Conservation (phyloP, 2,329 filamentous ascomycete genomes). For the Bipolaris victoriae region DNA sequence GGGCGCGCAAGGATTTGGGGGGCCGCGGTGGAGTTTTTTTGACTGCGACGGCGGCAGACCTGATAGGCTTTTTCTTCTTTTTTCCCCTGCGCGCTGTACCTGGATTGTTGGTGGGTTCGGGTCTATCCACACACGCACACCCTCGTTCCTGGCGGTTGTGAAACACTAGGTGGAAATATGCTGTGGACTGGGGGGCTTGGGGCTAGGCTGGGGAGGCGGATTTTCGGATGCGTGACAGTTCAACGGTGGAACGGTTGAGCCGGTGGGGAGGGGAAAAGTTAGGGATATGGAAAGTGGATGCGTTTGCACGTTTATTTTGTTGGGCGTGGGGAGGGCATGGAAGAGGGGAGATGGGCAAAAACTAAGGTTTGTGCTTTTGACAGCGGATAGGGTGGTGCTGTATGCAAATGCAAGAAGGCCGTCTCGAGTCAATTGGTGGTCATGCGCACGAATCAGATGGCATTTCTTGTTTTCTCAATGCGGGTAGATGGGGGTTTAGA, state of each 20-base stretch:
- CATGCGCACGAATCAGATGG: slow-evolving; percentile 5
- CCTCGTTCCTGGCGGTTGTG: slow-evolving; percentile 3
- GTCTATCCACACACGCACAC: not conserved
- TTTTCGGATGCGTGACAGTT: slow-evolving; percentile 1
- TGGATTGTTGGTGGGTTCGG: not conserved
- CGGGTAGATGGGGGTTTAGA: not conserved
- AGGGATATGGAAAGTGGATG: not conserved
- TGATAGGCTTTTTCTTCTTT: not conserved
- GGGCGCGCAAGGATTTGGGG: no score
- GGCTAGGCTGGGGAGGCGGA: not conserved
- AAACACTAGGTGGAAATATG: slow-evolving; percentile 6
- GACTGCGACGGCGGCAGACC: no score
- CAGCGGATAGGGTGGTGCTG: no score
- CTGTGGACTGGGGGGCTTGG: not conserved
- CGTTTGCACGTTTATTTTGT: slow-evolving; percentile 8
- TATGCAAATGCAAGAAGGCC: no score
- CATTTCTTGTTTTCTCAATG: not conserved
- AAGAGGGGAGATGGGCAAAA: not conserved
- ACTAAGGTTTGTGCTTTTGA: not conserved
- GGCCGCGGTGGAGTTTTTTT: no score
- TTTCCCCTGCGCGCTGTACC: not conserved
- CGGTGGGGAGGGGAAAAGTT: not conserved
- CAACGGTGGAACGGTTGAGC: slow-evolving; percentile 3
- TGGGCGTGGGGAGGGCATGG: not conserved
- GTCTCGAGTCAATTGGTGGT: not conserved